Conservation (phyloP, 176 grass and related monocot genomes). For the Oryza rufipogon region DNA sequence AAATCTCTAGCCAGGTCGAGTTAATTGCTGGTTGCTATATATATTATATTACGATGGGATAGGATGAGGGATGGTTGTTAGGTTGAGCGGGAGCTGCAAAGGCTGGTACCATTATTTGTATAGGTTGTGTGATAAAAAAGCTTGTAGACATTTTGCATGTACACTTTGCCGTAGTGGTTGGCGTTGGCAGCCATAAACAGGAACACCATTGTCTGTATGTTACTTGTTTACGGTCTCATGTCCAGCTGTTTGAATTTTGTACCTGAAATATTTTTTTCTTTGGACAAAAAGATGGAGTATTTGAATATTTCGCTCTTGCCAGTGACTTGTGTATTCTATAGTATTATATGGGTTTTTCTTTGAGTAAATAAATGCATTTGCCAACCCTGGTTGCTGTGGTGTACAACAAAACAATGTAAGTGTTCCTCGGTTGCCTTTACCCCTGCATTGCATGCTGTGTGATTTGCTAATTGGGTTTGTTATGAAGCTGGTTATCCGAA, state of each 20-base stretch:
- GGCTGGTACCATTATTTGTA: conserved; percentile 58
- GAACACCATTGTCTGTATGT: conserved; percentile 25
- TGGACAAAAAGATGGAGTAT: conserved; percentile 2
- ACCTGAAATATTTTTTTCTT: conserved; percentile 19
- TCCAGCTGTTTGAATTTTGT: conserved; percentile 7
- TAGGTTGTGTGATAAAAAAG: conserved; percentile 44
- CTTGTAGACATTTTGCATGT: conserved; percentile 45
- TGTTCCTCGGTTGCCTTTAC: too few relatives aligned
- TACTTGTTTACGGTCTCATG: conserved; percentile 16
- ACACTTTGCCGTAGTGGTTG: conserved; percentile 12
- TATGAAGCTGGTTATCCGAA: too few relatives aligned
- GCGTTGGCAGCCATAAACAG: conserved; percentile 30
- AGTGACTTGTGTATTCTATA: not conserved
- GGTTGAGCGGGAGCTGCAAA: conserved; percentile 11
- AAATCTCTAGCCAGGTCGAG: conserved; percentile 37
- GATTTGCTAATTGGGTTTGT: too few relatives aligned
- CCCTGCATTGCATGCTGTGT: too few relatives aligned
- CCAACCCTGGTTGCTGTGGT: not conserved
- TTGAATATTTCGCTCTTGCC: not conserved
- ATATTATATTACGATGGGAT: conserved; percentile 24
- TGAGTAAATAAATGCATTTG: not conserved
- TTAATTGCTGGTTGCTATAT: not conserved
- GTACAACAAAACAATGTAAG: not conserved
- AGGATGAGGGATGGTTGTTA: conserved; percentile 35
- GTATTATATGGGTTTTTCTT: not conserved